Evolutionary conservation across 495 filamentous ascomycete species (phyloP), one percentile per base, ranked within the genome.

Genomic region (Darksidea phi): DNA sequence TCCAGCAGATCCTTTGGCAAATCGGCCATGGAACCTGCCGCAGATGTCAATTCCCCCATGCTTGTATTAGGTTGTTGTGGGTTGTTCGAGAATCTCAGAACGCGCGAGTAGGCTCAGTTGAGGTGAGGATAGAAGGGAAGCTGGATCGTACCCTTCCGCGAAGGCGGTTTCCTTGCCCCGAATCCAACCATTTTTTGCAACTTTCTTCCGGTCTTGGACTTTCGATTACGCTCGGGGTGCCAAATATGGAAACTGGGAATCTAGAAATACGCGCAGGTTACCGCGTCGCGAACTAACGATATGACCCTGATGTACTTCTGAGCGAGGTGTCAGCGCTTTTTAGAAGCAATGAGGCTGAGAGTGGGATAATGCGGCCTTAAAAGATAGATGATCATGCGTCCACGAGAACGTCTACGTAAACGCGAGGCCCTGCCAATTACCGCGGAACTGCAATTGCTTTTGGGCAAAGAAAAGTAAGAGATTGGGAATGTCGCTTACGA

Each of bases 1-100:
- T 85, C 78, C 65, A 88, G 75, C 50, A 97, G 84, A 73, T 94
- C 84, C 75, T 92, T 88, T 50, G 94, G 90, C 73, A 95, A 75
- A 77, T 90, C 87, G 68, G 85, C 80, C 81, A 87, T 86, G 51
- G 88, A 91, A 55, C 88, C 87, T 88, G 64, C 12, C 12, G 32
- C 18, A 55, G 24, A 69, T 76, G 61, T 61, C 56, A 54, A 61
- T 60, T 32, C 25, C 10, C 57, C 48, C 47, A 42, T 18, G 8
- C 11, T 42, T 34, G 18, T 25, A 36, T 59, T 51, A 52, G 43
- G 41, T 43, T 17, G 20, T 20, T 15, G 24, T n/a, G 18, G 13
- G 25, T 57, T 12, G 26, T 36, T n/a, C 1, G 28, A 3, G 41
- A 8, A 28, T 13, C 37, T 3, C 20, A n/a, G 12, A 28, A 21